Evolutionary conservation across 352 stramenopile species (phyloP), one percentile per base, ranked within the genome.

Genomic region (Phytophthora pini): DNA sequence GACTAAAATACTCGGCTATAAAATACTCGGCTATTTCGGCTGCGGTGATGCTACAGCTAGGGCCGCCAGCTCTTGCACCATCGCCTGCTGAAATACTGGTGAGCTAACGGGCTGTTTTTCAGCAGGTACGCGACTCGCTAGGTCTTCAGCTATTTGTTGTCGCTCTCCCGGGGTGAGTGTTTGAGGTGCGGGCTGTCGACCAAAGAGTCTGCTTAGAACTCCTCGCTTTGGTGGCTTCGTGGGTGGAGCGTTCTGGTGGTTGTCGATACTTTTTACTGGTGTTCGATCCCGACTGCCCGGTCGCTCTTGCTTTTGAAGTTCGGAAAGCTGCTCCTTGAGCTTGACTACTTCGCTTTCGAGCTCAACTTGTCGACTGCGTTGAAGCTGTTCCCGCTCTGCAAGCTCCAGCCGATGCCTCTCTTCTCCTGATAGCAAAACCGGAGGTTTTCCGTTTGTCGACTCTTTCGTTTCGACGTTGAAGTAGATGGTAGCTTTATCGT

Each of bases 381-480:
- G 74, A 13, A 73, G 68, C 12, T 86, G 72, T 36, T 90, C 73
- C 7, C 73, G 79, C 56, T 91, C 79, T n/a, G 68, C 64, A 26
- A 91, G 69, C 31, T 78, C 59, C 9, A 87, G 45, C 12, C 75
- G 80, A 48, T 91, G 82, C 13, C 86, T 69, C 45, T 93, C 79
- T 29, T 82, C 68, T 7, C 80, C 85, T 9, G 64, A 63, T 32
- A 89, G 72, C 41, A 93, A 50, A 8, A 82, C 72, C 15, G 77
- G 78, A 0, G 83, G 85, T 34, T 81, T 64, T 6, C 74, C 76
- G 6, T 71, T 74, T 1, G 79, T 88, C 5, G 81, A 90, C 40
- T 92, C 85, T 54, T 95, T 93, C 8, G 82, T 92, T 55, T 91
- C 77, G 41, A 93, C 78, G 48, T 93, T 93, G 71, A 86, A 93